Conservation (phyloP, 108 stramenopile species). For the Stephanodiscus minutulus region DNA sequence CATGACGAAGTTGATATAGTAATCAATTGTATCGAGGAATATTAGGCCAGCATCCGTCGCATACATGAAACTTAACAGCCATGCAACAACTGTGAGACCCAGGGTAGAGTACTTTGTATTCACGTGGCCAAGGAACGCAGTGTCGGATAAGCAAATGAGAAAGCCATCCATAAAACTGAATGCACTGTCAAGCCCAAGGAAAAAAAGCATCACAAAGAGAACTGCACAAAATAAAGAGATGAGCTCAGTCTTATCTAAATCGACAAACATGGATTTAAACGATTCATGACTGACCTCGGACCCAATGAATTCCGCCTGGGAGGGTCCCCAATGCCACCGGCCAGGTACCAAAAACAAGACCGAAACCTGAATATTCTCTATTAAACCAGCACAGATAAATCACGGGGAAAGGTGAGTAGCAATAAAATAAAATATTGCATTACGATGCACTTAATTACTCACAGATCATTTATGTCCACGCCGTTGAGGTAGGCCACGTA, state of each 20-base stretch:
- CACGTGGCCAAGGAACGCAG: slow-evolving; percentile 10
- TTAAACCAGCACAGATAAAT: slow-evolving; percentile 5
- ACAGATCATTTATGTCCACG: not conserved
- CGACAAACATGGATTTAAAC: no score
- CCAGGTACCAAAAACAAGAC: slow-evolving; percentile 57
- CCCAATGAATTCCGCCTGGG: slow-evolving; percentile 58
- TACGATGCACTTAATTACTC: no score
- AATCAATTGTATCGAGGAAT: slow-evolving; percentile 65
- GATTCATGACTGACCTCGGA: slow-evolving; percentile 10
- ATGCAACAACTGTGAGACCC: slow-evolving; percentile 33
- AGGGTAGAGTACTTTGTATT: slow-evolving; percentile 30
- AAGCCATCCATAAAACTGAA: slow-evolving; percentile 59
- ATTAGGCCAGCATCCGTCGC: slow-evolving; percentile 61
- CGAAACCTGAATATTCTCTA: slow-evolving; percentile 38
- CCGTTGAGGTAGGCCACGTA: slow-evolving; percentile 48
- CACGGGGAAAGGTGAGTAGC: no score
- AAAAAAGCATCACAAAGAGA: slow-evolving; percentile 59
- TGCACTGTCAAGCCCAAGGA: slow-evolving; percentile 70
- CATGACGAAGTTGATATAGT: slow-evolving; percentile 72
- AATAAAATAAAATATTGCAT: no score
- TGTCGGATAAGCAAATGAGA: slow-evolving; percentile 36
- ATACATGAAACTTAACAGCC: slow-evolving; percentile 47
- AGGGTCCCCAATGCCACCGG: slow-evolving; percentile 62
- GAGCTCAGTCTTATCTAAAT: no score
- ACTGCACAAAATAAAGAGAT: not conserved